Base-by-base conservation (phyloP, 2,329 filamentous ascomycete genomes). In the Dactylonectria macrodidyma region DNA sequence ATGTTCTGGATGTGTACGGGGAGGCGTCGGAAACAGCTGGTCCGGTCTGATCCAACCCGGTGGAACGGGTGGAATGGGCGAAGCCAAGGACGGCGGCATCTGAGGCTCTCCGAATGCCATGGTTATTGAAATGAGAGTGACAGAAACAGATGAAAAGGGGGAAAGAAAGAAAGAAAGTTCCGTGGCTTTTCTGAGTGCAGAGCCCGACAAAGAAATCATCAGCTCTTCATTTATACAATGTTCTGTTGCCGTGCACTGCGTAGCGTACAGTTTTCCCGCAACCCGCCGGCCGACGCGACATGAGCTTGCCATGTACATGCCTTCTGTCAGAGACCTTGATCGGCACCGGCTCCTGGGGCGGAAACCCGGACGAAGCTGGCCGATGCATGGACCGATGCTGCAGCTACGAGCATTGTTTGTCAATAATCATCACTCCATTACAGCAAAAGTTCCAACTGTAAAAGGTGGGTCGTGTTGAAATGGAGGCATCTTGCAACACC, bases 281-380 rank as follows among this genome's bases (percentile, higher is more conserved):
- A 46, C 41, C 41, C 41, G n/a, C 41, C n/a, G 16, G n/a, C 41
- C n/a, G 16, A 46, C 41, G 14, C 41, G 41, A 46, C 41, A 46
- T 46, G n/a, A 46, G 41, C 41, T 46, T 46, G 41, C 41, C 41
- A 46, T 46, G n/a, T 46, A 19, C 41, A 46, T 46, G n/a, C 41
- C 41, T n/a, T 46, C 16, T 46, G 14, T 46, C 16, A 46, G n/a
- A 19, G n/a, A 46, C 41, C 16, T 46, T 46, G 41, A 46, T 46
- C 16, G n/a, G 41, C n/a, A 46, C 41, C n/a, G n/a, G 41, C 41
- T 46, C 14, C 41, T 46, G 41, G 41, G 41, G 41, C n/a, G n/a
- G 16, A 38, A 46, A 46, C 41, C n/a, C 41, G n/a, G 41, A 46
- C 41, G n/a, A 46, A 46, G 41, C 36, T 38, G 7, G 36, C 36